Evolutionary conservation across 768 basidiomycete species (phyloP), one percentile per base, ranked within the genome.

Genomic region (Clavulina sp.): DNA sequence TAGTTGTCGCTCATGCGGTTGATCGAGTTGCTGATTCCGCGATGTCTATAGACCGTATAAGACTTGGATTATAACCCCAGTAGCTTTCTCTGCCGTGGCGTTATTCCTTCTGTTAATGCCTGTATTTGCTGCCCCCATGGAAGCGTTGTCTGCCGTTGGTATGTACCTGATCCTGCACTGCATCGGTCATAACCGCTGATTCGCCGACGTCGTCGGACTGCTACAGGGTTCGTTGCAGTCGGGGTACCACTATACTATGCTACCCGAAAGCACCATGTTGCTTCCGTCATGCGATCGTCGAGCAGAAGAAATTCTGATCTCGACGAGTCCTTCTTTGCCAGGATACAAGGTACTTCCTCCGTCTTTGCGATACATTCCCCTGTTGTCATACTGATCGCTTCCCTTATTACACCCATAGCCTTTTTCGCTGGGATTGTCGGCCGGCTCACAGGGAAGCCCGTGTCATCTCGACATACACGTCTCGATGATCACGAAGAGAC

Each of bases 101-200:
- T 68, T 89, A 48, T 92, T 92, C 66, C 70, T 97, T 49, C 69
- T 99, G 6, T 83, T 81, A 59, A 93, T 99, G 87, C 91, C 92
- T 1, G 72, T 93, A 48, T 81, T 92, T 52, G 93, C 93, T 2
- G 91, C 92, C 21, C 93, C 93, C 4, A 67, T 80, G 13, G 83
- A 93, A 62, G 89, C 92, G 0, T 63, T 85, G 4, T 80, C 89
- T 5, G 92, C 89, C 4, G 70, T 95, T 52, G 81, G 89, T 91
- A 58, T 52, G 75, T 67, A 21, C 28, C n/a, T n/a, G 48, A 13
- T 32, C 18, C 43, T 46, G 23, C 49, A 36, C 21, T 54, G 30
- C 55, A 38, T 29, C 43, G 38, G 21, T 34, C 16, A 47, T 18
- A 47, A 38, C 9, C 36, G 36, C 19, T 9, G 9, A 9, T 38